Evolutionary conservation across 164 flowering plant species (phyloP), one percentile per base, ranked within the genome.

Genomic region (Hamamelis virginiana): DNA sequence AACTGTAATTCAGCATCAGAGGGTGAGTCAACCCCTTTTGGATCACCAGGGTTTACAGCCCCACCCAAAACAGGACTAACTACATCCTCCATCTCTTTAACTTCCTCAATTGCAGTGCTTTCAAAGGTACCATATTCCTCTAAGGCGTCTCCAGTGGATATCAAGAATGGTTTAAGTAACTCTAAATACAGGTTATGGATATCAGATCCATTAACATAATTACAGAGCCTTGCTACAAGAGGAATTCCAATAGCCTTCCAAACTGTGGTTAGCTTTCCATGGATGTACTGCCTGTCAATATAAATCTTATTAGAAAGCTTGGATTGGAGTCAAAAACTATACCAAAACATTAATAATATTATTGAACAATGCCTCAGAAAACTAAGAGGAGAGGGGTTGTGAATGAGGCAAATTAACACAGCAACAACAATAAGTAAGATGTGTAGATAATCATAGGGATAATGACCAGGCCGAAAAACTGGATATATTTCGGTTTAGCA

Each of bases 221-320:
- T 59, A 61, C 52, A 44, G 22, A 83, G 66, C 62, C 81, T 84
- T 69, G 89, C 80, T 11, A 88, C 83, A 65, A 95, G 86, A 69
- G 98, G 98, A 69, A 87, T 73, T 50, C 94, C 98, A 84, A 86
- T 87, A 27, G 86, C 73, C 82, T 84, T 91, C 88, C 84, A 81
- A 66, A 41, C 52, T 53, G 83, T 60, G 66, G 77, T 77, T 28
- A 53, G 23, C 67, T 80, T 87, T 67, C 89, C 96, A 77, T 56
- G 65, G 60, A 77, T 44, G 71, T 64, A 75, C 47, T 78, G 84
- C 90, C 94, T 87, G 85, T 65, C 26, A 72, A 69, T 16, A 67
- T 21, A 43, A 72, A 59, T 27, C 5, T 5, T 57, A 45, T 48
- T 38, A 70, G 56, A 67, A 28, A 38, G 64, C 22, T 33, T 12